Evolutionary conservation across 73 alveolate genomes (phyloP).

Genomic region (Paramecium sonneborni): DNA sequence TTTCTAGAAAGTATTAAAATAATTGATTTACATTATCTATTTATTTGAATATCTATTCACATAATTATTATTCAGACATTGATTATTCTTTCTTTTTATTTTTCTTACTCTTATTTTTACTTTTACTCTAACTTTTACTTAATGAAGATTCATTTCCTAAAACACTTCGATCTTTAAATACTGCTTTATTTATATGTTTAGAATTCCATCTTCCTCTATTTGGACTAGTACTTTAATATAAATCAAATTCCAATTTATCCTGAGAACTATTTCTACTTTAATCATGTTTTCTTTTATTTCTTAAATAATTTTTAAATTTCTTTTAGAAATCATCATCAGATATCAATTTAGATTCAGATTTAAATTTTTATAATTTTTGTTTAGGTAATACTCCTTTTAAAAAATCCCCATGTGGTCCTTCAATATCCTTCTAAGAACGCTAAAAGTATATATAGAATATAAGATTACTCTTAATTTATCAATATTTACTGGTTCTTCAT

Average conservation of each 20-base stretch:
- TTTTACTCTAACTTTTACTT: background rate
- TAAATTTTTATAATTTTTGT: background rate
- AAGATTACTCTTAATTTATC: background rate
- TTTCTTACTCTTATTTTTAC: background rate
- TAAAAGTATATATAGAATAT: background rate
- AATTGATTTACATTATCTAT: background rate
- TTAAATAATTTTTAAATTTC: constrained; percentile 25
- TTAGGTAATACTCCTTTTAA: constrained; percentile 45
- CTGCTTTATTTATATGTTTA: background rate
- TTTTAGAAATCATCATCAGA: constrained; percentile 36
- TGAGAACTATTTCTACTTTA: background rate
- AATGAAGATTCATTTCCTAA: background rate
- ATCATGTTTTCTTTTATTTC: constrained; percentile 16
- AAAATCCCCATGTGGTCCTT: constrained; percentile 40
- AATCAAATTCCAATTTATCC: constrained; percentile 55
- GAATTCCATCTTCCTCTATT: constrained; percentile 48
- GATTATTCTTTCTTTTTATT: background rate
- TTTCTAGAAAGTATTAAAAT: background rate
- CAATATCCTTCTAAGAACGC: background rate
- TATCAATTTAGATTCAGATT: background rate
- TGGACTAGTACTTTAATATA: constrained; percentile 61
- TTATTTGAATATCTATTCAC: background rate
- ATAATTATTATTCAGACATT: background rate
- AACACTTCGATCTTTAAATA: constrained; percentile 1
- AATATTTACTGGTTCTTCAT: background rate